These are phyloP conservation scores for Pseudogymnoascus sp. DNA, from an alignment of 2,329 filamentous ascomycete species.

Conservation along the genomic window DNA sequence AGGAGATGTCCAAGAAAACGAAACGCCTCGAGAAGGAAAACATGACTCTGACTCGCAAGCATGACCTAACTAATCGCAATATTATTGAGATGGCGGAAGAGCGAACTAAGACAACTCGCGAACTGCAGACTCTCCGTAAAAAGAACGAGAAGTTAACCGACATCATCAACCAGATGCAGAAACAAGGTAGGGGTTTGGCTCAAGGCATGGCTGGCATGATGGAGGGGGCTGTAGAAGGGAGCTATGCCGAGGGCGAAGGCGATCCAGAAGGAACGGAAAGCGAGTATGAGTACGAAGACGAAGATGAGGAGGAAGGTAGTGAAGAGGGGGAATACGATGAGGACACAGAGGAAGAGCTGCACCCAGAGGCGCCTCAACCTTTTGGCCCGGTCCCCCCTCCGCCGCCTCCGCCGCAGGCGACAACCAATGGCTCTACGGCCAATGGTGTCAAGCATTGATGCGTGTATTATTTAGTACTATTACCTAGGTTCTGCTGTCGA, in stretches of 20 bases:
- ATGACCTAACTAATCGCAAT: conserved; percentile 86
- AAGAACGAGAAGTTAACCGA: conserved; percentile 86
- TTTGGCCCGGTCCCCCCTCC: conserved; percentile 28
- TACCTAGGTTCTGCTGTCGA: neutral
- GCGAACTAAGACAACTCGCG: conserved; percentile 64
- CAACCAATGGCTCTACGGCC: conserved; percentile 18
- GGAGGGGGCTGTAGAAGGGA: conserved; percentile 44
- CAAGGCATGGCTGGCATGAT: conserved; percentile 54
- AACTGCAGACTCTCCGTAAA: conserved; percentile 65
- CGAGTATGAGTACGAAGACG: conserved; percentile 55
- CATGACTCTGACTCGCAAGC: conserved; percentile 79
- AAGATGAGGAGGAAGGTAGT: conserved; percentile 44
- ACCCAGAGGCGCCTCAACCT: conserved; percentile 23
- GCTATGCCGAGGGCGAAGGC: conserved; percentile 46
- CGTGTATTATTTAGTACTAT: conserved; percentile 10
- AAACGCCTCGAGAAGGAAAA: conserved; percentile 97
- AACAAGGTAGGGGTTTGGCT: conserved; percentile 72
- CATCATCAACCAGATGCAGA: conserved; percentile 93
- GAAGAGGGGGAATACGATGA: conserved; percentile 37
- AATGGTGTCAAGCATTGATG: conserved; percentile 24
- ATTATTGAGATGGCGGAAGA: conserved; percentile 97
- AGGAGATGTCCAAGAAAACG: conserved; percentile 99
- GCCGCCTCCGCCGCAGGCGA: conserved; percentile 15
- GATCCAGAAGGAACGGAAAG: conserved; percentile 48
- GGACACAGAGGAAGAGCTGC: conserved; percentile 32